Conservation (phyloP, 2,329 filamentous ascomycete genomes). For the Penicillium oxalicum region DNA sequence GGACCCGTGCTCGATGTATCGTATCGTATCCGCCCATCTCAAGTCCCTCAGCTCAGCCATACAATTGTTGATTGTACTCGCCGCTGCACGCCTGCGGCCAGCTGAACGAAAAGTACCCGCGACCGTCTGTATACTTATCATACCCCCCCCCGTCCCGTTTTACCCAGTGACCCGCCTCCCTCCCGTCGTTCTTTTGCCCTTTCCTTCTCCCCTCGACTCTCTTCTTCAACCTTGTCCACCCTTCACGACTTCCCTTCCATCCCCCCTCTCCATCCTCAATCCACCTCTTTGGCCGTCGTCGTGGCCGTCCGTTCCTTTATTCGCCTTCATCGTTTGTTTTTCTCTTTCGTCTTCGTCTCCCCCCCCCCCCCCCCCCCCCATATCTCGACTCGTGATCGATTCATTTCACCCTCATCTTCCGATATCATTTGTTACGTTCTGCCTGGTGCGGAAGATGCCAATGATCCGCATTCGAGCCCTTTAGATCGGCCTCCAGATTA, state of each 20-base stretch:
- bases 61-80: neutral
- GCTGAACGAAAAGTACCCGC: too few species aligned
- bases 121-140: too few species aligned
- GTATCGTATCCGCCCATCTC: conserved; percentile 2
- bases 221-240: conserved; percentile 9
- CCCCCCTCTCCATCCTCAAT: conserved; percentile 1
- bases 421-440: conserved; percentile 12
- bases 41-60: too few species aligned
- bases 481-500: conserved; percentile 23
- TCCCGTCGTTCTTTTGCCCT: neutral
- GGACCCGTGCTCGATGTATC: neutral
- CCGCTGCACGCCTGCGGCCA: conserved; percentile 4
- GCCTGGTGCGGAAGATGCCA: conserved; percentile 24
- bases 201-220: conserved; percentile 8
- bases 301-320: conserved; percentile 24
- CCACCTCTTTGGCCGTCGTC: conserved; percentile 19
- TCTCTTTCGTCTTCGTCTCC: conserved; percentile 10
- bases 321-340: conserved; percentile 23
- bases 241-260: conserved; percentile 13
- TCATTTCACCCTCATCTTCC: conserved; percentile 1
- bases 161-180: neutral
- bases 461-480: conserved; percentile 17
- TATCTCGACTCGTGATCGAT: conserved; percentile 1
- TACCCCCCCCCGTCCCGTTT: neutral
- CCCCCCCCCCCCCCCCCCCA: neutral